These are phyloP conservation scores for Tuber umbilicatum DNA, from an alignment of 495 filamentous ascomycete genomes.

Conservation along the genomic window DNA sequence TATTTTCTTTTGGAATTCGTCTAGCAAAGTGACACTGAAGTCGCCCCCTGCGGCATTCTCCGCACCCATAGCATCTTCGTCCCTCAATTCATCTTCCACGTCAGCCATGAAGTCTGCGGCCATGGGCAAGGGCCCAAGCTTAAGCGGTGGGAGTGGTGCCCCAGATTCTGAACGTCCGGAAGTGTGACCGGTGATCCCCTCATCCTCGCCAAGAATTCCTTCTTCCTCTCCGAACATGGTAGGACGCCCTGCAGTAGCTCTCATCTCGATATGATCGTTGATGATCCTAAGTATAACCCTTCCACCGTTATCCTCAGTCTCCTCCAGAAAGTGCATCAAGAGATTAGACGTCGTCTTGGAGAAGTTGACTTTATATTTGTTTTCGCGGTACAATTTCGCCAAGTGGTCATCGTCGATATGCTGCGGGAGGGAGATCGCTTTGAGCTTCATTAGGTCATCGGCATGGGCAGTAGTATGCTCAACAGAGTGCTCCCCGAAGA, in stretches of 20 bases:
- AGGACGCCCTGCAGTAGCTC: constrained; percentile 59
- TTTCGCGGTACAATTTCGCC: constrained; percentile 68
- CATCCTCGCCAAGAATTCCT: constrained; percentile 67
- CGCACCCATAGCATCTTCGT: constrained; percentile 59
- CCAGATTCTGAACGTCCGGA: constrained; percentile 75
- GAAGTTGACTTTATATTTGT: constrained; percentile 81
- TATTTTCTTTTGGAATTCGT: constrained; percentile 51
- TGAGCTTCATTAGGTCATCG: constrained; percentile 65
- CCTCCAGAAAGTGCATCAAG: constrained; percentile 80
- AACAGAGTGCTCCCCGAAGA: constrained; percentile 60
- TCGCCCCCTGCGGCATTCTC: constrained; percentile 15
- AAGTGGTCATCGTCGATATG: constrained; percentile 66
- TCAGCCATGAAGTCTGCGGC: constrained; percentile 72
- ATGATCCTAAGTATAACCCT: constrained; percentile 66
- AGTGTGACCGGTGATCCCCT: constrained; percentile 87
- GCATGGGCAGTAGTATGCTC: constrained; percentile 67
- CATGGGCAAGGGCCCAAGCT: constrained; percentile 71
- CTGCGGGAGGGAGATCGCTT: constrained; percentile 62
- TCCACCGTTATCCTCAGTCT: constrained; percentile 71
- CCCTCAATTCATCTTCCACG: constrained; percentile 72
- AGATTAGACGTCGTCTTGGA: constrained; percentile 70
- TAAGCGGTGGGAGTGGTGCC: constrained; percentile 55
- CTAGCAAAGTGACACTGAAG: constrained; percentile 15
- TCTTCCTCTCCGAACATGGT: constrained; percentile 52
- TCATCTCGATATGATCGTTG: constrained; percentile 64